Evolutionary conservation across 306 rosid species (phyloP).

Genomic region (Sechiopsis laciniata): DNA sequence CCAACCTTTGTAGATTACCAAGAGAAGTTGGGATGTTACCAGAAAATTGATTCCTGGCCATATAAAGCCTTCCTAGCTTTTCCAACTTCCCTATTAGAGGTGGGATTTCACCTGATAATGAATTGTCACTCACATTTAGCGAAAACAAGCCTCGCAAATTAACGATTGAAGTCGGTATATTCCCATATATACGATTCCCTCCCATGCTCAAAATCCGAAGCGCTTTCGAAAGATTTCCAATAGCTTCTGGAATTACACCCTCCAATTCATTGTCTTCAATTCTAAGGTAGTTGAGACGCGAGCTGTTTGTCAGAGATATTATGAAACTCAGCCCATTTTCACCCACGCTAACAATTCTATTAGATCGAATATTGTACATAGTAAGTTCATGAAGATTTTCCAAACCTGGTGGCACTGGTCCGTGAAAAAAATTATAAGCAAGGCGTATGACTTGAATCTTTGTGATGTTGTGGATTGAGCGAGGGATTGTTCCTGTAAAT

Average conservation of each 20-base stretch:
- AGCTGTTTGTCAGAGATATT: conserved; percentile 50
- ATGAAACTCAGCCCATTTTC: conserved; percentile 39
- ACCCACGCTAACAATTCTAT: conserved; percentile 39
- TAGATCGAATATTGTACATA: conserved; percentile 52
- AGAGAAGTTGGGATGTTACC: conserved; percentile 51
- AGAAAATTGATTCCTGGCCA: conserved; percentile 42
- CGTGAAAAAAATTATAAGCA: conserved; percentile 42
- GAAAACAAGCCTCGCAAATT: conserved; percentile 40
- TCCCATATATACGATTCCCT: conserved; percentile 47
- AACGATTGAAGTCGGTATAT: conserved; percentile 48
- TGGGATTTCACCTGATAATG: conserved; percentile 53
- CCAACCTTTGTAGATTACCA: conserved; percentile 45
- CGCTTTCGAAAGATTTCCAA: conserved; percentile 56
- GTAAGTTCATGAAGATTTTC: conserved; percentile 51
- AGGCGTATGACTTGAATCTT: conserved; percentile 43
- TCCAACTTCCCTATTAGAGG: conserved; percentile 41
- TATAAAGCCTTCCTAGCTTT: conserved; percentile 36
- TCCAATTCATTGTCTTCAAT: conserved; percentile 49
- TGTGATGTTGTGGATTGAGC: conserved; percentile 59
- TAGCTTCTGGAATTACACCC: conserved; percentile 52
- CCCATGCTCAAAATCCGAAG: conserved; percentile 53
- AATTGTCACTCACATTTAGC: conserved; percentile 50
- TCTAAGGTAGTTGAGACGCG: conserved; percentile 38
- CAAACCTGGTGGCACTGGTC: conserved; percentile 62
- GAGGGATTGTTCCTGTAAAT: conserved; percentile 60